Conservation (phyloP, 2,329 filamentous ascomycete species). For the Arthrobotrys megalospora region DNA sequence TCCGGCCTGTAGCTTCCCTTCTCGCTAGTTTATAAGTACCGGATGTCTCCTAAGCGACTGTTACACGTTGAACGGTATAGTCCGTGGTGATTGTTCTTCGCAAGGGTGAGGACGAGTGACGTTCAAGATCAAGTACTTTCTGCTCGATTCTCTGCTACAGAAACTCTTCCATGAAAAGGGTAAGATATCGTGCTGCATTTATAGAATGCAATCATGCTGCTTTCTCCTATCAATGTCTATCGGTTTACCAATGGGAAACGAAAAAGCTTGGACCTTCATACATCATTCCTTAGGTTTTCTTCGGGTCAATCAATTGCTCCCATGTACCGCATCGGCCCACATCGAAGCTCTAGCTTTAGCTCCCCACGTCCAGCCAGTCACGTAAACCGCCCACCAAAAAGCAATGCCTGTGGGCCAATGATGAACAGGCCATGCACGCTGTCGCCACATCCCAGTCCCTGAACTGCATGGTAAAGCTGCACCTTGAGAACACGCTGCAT, state of each 20-base stretch:
- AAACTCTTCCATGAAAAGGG: constrained; percentile 2
- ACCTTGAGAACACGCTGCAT: constrained; percentile 25
- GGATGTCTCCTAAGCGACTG: constrained; percentile 38
- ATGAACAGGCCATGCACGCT: constrained; percentile 49
- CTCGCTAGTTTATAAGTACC: constrained; percentile 58
- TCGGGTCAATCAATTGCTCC: constrained; percentile 33
- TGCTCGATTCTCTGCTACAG: constrained; percentile 7
- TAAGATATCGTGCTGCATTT: constrained; percentile 33
- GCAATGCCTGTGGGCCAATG: constrained; percentile 35
- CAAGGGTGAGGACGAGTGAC: constrained; percentile 1
- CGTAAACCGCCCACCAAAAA: constrained; percentile 33
- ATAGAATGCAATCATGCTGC: constrained; percentile 36
- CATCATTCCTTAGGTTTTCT: constrained; percentile 20
- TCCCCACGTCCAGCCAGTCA: constrained; percentile 50
- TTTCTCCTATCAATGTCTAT: constrained; percentile 5
- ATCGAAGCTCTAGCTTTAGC: constrained; percentile 40
- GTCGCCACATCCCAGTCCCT: constrained; percentile 44
- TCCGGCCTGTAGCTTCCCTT: constrained; percentile 50
- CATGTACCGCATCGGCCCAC: constrained; percentile 48
- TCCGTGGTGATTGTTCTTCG: constrained; percentile 2
- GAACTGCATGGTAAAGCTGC: constrained; percentile 53
- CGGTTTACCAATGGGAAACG: neutral
- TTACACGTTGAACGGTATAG: constrained; percentile 15
- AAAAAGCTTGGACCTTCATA: constrained; percentile 46
- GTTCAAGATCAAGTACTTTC: constrained; percentile 26